These are phyloP conservation scores for Diaporthe destruens DNA, from an alignment of 2,329 filamentous ascomycete species.

Conservation along the genomic window DNA sequence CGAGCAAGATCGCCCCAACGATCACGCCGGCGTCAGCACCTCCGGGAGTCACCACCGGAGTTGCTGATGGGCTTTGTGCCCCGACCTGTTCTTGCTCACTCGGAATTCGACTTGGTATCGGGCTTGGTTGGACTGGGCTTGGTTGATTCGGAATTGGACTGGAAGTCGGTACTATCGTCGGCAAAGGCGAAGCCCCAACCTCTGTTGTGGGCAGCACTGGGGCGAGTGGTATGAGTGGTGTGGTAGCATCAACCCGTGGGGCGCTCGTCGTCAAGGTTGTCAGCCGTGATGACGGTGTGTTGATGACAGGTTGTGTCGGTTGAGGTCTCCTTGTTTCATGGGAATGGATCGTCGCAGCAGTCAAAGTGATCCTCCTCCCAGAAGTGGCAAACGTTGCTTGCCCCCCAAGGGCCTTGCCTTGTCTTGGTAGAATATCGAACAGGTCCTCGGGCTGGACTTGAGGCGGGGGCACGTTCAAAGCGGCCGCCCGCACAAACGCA, in stretches of 20 bases:
- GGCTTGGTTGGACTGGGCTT: slow-evolving; percentile 8
- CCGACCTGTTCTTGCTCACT: slow-evolving; percentile 17
- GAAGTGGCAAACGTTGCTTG: slow-evolving; percentile 21
- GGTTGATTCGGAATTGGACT: slow-evolving; percentile 13
- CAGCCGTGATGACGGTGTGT: slow-evolving; percentile 7
- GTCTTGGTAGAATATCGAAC: slow-evolving; percentile 18
- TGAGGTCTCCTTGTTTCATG: slow-evolving; percentile 12
- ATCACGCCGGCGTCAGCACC: slow-evolving; percentile 17
- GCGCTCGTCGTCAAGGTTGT: slow-evolving; percentile 19
- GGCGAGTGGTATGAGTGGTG: not conserved
- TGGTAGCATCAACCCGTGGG: not conserved
- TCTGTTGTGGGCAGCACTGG: not conserved
- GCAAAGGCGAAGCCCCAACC: not conserved
- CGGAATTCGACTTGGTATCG: not conserved
- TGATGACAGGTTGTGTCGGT: not conserved
- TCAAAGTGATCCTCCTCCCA: slow-evolving; percentile 19
- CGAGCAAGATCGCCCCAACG: slow-evolving; percentile 8
- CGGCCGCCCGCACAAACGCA: slow-evolving; percentile 1
- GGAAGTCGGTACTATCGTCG: slow-evolving; percentile 7
- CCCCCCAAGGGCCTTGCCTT: not conserved
- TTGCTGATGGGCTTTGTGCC: slow-evolving; percentile 3
- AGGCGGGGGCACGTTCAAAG: not conserved
- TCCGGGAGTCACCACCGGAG: not conserved
- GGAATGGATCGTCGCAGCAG: slow-evolving; percentile 18
- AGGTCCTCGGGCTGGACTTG: not conserved